phyloP scores from a whole-genome alignment of 257 asterid genomes.

The Gentiana straminea region DNA sequence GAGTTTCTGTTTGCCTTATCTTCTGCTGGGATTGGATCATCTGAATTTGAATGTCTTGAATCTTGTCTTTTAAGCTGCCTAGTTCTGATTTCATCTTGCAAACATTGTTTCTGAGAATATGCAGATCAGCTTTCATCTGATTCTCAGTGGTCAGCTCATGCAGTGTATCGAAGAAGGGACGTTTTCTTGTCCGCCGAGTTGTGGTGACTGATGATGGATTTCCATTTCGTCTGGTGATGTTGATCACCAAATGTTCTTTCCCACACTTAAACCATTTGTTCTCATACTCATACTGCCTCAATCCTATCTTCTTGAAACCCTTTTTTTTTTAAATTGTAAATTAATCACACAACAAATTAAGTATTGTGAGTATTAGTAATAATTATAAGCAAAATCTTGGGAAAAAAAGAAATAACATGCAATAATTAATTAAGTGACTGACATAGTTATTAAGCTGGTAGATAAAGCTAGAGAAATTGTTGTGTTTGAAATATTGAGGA shows the following conservation, averaged over 20 bases:
- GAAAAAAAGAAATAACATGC: background rate
- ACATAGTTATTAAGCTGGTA: slow-evolving; percentile 69
- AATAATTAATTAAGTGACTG: slow-evolving; percentile 3
- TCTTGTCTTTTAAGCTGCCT: slow-evolving; percentile 21
- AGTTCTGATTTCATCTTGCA: slow-evolving; percentile 21
- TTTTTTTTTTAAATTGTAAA: slow-evolving; percentile 5
- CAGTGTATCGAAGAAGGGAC: background rate
- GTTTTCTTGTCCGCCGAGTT: background rate
- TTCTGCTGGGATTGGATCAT: slow-evolving; percentile 13
- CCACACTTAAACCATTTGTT: slow-evolving; percentile 40
- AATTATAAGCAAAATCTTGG: too few relatives aligned
- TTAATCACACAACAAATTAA: background rate
- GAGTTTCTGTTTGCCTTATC: slow-evolving; percentile 3
- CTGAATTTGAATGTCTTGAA: slow-evolving; percentile 13
- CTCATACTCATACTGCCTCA: slow-evolving; percentile 44
- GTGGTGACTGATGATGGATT: background rate
- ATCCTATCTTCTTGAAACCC: slow-evolving; percentile 59
- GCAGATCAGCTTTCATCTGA: slow-evolving; percentile 7
- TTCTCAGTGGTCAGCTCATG: background rate
- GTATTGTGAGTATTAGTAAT: background rate
- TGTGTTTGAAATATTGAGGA: slow-evolving; percentile 41
- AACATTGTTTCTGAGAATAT: slow-evolving; percentile 9
- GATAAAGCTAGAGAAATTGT: slow-evolving; percentile 46
- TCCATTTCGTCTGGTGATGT: slow-evolving; percentile 29
- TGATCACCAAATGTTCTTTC: slow-evolving; percentile 26